Base-by-base conservation (phyloP, 192 early-diverging fungal species). In the Anaeromyces robustus region DNA sequence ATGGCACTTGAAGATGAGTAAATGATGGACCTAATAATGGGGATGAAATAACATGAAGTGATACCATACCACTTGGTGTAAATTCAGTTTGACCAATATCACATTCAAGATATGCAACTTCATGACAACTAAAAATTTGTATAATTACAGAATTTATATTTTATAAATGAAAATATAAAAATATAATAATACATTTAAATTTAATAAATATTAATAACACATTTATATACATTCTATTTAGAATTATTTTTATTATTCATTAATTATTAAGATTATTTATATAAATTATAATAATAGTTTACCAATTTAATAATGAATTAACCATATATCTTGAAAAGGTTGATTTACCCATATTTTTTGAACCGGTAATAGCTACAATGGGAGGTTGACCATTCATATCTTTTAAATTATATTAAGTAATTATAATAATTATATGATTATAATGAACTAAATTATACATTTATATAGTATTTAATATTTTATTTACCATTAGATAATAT, bases 51-150 rank as follows among this genome's bases (percentile, higher is more conserved):
- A 95, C 81, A 78, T 94, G 89, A n/a, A 99, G 86, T 0, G 95
- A 92, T 5, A 96, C 85, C 12, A 94, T 85, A 5, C 97, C 97
- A 0, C 90, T 82, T 29, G 95, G 92, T 2, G 94, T 90, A 41
- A 97, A 92, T 85, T 97, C 96, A 12, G 94, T 87, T 82, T 99
- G 97, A 11, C 97, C 97, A 30, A 97, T 79, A 84, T 99, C 97
- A 26, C 93, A 93, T 80, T 99, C 97, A 31, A 99, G 86, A 82
- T 91, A 96, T 4, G 94, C 95, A 29, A 96, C 87, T 30, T 87
- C 85, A 4, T 85, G 85, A 81, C 92, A 92, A n/a, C 89, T 94
- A 77, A 77, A 31, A 81, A 32, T 81, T 83, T 37, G n/a, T 77
- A 79, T 87, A 22, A n/a, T n/a, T 30, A 30, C 30, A 11, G n/a